Conservation (phyloP, 371 early-diverging fungal species). For the Rhizopus microsporus region DNA sequence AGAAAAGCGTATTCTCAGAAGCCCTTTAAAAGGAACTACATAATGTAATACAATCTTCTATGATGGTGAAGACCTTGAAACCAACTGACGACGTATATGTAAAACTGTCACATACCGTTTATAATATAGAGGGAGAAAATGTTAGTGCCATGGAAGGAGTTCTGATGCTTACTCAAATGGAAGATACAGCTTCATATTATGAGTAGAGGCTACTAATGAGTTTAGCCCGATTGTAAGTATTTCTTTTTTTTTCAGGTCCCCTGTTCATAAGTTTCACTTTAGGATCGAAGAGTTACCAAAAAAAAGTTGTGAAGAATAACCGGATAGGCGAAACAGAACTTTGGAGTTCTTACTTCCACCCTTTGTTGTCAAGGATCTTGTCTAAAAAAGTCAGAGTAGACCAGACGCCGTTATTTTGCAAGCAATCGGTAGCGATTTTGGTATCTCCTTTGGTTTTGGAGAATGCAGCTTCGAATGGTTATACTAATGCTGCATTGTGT, state of each 20-base stretch:
- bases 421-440: not conserved
- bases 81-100: not conserved
- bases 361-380: not conserved
- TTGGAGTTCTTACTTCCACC: not conserved
- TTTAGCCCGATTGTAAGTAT: slow-evolving; percentile 4
- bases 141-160: slow-evolving; percentile 2
- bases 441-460: not conserved
- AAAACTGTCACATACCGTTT: slow-evolving; percentile 1
- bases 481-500: too few species aligned
- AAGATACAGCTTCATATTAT: not conserved
- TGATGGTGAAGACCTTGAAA: not conserved
- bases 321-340: slow-evolving; percentile 2
- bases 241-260: slow-evolving; percentile 2
- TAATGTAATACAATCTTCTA: slow-evolving; percentile 1
- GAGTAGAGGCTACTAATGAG: not conserved
- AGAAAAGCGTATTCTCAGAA: not conserved
- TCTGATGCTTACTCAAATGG: slow-evolving; percentile 1
- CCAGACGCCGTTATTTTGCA: not conserved
- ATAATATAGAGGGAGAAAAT: not conserved
- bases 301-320: slow-evolving; percentile 1
- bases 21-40: not conserved
- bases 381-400: slow-evolving; percentile 3
- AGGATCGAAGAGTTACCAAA: slow-evolving; percentile 1
- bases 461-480: too few species aligned
- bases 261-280: slow-evolving; percentile 4